These are phyloP conservation scores for Trichoderma polysporum DNA, from an alignment of 2,329 filamentous ascomycete species.

Conservation along the genomic window DNA sequence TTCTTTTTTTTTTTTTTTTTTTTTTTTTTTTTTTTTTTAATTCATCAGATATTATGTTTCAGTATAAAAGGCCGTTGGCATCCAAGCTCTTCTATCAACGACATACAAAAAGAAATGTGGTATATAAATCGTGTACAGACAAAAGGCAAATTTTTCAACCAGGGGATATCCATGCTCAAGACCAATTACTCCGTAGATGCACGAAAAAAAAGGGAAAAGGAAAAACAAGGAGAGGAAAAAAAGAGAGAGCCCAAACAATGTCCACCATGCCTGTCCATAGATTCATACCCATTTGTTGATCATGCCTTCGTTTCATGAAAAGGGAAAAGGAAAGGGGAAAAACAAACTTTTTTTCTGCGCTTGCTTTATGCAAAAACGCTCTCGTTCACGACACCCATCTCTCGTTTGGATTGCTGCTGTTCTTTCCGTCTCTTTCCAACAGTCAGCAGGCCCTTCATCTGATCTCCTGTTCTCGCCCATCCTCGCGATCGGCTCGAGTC, in stretches of 20 bases:
- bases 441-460: slow-evolving; percentile 28
- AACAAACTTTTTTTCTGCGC: neutral
- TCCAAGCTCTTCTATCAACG: neutral
- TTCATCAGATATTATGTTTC: neutral
- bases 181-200: neutral
- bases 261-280: slow-evolving; percentile 19
- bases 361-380: slow-evolving; percentile 24
- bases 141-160: neutral
- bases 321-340: neutral
- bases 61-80: neutral
- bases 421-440: slow-evolving; percentile 33
- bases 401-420: slow-evolving; percentile 35
- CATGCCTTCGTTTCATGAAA: slow-evolving; percentile 10
- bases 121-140: neutral
- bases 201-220: neutral
- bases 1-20: neutral
- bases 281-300: slow-evolving; percentile 17
- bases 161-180: slow-evolving; percentile 8
- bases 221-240: neutral
- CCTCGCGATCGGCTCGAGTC: neutral
- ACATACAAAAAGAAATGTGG: neutral
- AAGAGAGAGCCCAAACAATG: slow-evolving; percentile 3
- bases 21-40: neutral
- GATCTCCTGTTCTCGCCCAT: slow-evolving; percentile 26
- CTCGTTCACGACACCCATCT: slow-evolving; percentile 35